Percentiles rank a stretch among this genome's conserved stretches.
phyloP scores from a whole-genome alignment of 2,329 filamentous ascomycete genomes.

The Pseudogymnoascus sp. region DNA sequence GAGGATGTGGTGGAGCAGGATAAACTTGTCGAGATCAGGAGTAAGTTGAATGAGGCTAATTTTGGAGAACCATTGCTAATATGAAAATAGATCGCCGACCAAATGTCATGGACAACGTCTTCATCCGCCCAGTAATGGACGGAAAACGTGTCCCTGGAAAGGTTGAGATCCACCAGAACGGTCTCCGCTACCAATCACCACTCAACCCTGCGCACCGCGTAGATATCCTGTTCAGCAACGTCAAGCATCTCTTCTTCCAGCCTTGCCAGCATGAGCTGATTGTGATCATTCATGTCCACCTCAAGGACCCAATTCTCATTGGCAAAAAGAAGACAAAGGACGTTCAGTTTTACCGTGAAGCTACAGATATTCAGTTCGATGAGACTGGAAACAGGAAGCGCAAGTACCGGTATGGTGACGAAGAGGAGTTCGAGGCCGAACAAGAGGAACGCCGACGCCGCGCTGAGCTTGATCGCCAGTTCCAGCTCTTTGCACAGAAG shows the following conservation, averaged over 20 bases:
- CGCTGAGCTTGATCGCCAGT: conserved; percentile 88
- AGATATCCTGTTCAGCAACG: conserved; percentile 94
- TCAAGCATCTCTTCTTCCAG: conserved; percentile 98
- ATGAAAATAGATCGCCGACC: conserved; percentile 71
- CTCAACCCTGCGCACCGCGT: conserved; percentile 75
- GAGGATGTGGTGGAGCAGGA: conserved; percentile 99
- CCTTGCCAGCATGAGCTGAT: conserved; percentile 94
- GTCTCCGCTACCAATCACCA: conserved; percentile 87
- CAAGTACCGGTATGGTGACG: conserved; percentile 94
- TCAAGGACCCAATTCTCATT: conserved; percentile 96
- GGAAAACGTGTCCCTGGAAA: conserved; percentile 94
- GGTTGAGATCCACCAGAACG: conserved; percentile 96
- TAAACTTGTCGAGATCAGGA: conserved; percentile 90
- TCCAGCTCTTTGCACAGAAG: conserved; percentile 95
- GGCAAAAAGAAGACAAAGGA: conserved; percentile 98
- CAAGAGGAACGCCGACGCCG: conserved; percentile 90
- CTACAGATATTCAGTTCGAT: conserved; percentile 97
- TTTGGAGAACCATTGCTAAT: conserved; percentile 33
- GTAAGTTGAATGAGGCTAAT: conserved; percentile 42
- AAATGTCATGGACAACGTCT: conserved; percentile 85
- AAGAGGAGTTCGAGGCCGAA: conserved; percentile 97
- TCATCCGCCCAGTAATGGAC: conserved; percentile 89
- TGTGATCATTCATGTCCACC: conserved; percentile 94
- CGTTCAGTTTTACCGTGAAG: conserved; percentile 95
- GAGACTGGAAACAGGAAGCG: conserved; percentile 97